These are phyloP conservation scores for barley (Hordeum vulgare) DNA, from an alignment of 176 grass and related monocot genomes.

Conservation along the genomic window MorexV3_pseudomolecules_assembly NC_058519.1:457985125-457985624, in stretches of 20 bases:
- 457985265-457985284: background rate
- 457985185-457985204: slow-evolving; percentile 89
- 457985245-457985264: background rate
- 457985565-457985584: slow-evolving; percentile 1
- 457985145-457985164: slow-evolving; percentile 85
- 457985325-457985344: background rate
- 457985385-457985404: background rate
- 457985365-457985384: background rate
- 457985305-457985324: background rate
- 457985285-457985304: background rate
- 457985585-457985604: slow-evolving; percentile 16
- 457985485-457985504: background rate
- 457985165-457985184: slow-evolving; percentile 91
- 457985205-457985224: slow-evolving; percentile 61
- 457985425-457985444: background rate
- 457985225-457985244: background rate
- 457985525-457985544: background rate
- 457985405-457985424: background rate
- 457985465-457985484: background rate
- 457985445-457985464: background rate
- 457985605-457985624: slow-evolving; percentile 49
- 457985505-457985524: background rate
- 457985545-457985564: background rate
- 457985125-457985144: slow-evolving; percentile 93
- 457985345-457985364: background rate